phyloP scores from a whole-genome alignment of 768 basidiomycete genomes.

The Boletus sensibilis region DNA sequence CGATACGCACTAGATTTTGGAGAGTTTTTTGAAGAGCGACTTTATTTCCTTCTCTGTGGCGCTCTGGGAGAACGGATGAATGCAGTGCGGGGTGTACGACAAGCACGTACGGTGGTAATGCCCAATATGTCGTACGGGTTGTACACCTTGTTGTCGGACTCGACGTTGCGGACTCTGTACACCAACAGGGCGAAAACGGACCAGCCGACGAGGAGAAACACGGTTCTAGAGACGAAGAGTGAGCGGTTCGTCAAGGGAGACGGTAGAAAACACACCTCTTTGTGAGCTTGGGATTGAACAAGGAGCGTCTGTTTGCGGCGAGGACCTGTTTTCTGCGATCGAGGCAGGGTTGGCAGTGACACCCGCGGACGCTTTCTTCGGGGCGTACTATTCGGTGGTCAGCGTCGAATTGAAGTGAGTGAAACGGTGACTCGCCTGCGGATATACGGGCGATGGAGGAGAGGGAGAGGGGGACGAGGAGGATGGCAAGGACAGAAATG shows the following conservation, averaged over 20 bases:
- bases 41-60: conserved; percentile 89
- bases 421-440: conserved; percentile 41
- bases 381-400: conserved; percentile 32
- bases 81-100: not conserved
- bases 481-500: conserved; percentile 81
- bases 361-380: conserved; percentile 42
- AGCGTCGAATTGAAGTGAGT: not conserved
- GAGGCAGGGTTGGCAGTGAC: conserved; percentile 61
- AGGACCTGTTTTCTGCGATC: conserved; percentile 49
- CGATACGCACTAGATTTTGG: conserved; percentile 69
- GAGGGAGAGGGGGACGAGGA: conserved; percentile 77
- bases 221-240: conserved; percentile 41
- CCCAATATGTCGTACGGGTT: conserved; percentile 95
- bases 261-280: conserved; percentile 42
- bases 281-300: conserved; percentile 48
- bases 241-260: not conserved
- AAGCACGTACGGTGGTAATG: conserved; percentile 47
- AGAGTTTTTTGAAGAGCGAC: conserved; percentile 90
- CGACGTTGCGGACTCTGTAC: conserved; percentile 57
- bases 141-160: conserved; percentile 71
- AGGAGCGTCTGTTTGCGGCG: conserved; percentile 44
- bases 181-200: conserved; percentile 60
- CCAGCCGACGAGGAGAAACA: conserved; percentile 74
- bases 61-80: conserved; percentile 40
- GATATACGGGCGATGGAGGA: conserved; percentile 40